Evolutionary conservation across 2,329 filamentous ascomycete species (phyloP), one percentile per base, ranked within the genome.

Genomic region (Pseudomassariella vexata): DNA sequence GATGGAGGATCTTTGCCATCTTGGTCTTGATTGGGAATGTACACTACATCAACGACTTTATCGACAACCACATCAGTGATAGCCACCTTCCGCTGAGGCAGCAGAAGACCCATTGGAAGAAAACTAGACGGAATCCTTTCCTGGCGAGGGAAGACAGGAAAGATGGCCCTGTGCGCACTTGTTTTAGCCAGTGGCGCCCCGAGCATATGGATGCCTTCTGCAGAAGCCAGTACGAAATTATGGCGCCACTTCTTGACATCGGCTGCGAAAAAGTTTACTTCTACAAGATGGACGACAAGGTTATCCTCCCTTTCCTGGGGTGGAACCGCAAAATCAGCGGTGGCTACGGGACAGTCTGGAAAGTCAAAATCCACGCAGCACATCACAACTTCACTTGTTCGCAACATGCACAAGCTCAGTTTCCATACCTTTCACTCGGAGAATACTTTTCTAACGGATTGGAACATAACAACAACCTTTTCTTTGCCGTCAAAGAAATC

Each of bases 401-500:
- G 17, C 10, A 19, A 2, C 19, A 21, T 6, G 10, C 14, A 14
- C 16, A 2, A 3, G 9, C 11, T 2, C 5, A 14, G 7, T 30
- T 17, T 22, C 10, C 19, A 19, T 8, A 21, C 10, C n/a, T n/a
- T n/a, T n/a, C n/a, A n/a, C n/a, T n/a, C n/a, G n/a, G n/a, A n/a
- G n/a, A n/a, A n/a, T n/a, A n/a, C n/a, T n/a, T n/a, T 10, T 5
- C 14, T 7, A 21, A n/a, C n/a, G 22, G 18, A 19, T 19, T 10
- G 6, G 8, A 26, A 11, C 6, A 15, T 2, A 9, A 6, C 9
- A 11, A n/a, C 9, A 24, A 34, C 7, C 19, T n/a, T 6, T 24
- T 19, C 9, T 39, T 44, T 18, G 41, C 41, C 8, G 16, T 44
- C 5, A 44, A 44, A 14, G 35, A 36, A 19, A 36, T 44, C 16